Percentiles rank a stretch among this genome's conserved stretches.
Evolutionary conservation across 2,329 filamentous ascomycete genomes (phyloP).

Genomic region (Westerdykella aurantiaca): DNA sequence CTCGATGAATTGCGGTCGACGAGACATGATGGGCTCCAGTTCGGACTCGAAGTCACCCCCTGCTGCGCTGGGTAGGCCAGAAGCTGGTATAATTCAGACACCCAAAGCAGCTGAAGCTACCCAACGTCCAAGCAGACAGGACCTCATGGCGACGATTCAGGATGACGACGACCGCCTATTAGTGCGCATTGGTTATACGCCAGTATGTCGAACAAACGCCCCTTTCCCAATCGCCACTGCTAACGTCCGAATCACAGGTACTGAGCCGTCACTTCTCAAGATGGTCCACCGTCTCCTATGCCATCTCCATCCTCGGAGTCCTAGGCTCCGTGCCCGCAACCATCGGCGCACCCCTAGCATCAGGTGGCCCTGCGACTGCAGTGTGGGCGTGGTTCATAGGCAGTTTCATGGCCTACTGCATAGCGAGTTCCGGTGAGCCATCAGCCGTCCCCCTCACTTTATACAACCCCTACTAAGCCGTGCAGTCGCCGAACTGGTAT

Average conservation of each 20-base stretch:
- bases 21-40: slow-evolving; percentile 24
- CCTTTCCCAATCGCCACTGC: background rate
- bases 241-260: slow-evolving; percentile 43
- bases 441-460: background rate
- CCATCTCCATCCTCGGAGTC: slow-evolving; percentile 60
- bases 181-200: slow-evolving; percentile 58
- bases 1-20: slow-evolving; percentile 19
- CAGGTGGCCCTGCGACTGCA: slow-evolving; percentile 58
- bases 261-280: slow-evolving; percentile 58
- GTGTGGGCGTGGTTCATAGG: slow-evolving; percentile 63
- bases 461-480: slow-evolving; percentile 6
- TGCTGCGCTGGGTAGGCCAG: slow-evolving; percentile 8
- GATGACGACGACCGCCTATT: slow-evolving; percentile 57
- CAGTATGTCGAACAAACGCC: slow-evolving; percentile 40
- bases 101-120: slow-evolving; percentile 23
- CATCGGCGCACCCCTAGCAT: slow-evolving; percentile 52
- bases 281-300: slow-evolving; percentile 62
- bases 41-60: slow-evolving; percentile 19
- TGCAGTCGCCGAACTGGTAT: slow-evolving; percentile 58
- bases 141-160: slow-evolving; percentile 45
- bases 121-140: slow-evolving; percentile 8
- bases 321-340: slow-evolving; percentile 61
- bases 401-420: slow-evolving; percentile 59
- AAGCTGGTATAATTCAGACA: slow-evolving; percentile 14
- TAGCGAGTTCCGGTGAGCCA: slow-evolving; percentile 51